Conservation (phyloP, 1,139 yeast genomes). For the Zygosaccharomyces pseudobailii region DNA sequence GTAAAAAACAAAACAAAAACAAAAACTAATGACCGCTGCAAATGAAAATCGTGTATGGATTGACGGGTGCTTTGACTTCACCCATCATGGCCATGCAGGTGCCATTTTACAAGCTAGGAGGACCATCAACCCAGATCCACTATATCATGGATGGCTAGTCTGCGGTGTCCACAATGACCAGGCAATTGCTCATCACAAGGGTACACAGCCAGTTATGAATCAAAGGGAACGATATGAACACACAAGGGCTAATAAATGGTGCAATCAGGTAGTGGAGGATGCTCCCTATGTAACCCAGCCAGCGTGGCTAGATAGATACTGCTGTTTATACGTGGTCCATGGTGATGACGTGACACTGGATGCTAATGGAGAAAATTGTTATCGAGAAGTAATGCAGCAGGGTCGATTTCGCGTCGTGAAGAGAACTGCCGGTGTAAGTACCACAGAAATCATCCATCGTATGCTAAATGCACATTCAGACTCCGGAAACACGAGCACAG, state of each 20-base stretch:
- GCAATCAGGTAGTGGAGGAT: slow-evolving; percentile 59
- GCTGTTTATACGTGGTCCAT: slow-evolving; percentile 86
- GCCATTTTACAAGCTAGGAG: slow-evolving; percentile 82
- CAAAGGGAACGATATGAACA: slow-evolving; percentile 74
- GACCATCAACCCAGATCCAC: slow-evolving; percentile 17
- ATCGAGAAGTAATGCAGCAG: slow-evolving; percentile 72
- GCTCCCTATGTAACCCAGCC: slow-evolving; percentile 98
- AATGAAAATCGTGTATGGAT: slow-evolving; percentile 60
- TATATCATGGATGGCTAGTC: slow-evolving; percentile 50
- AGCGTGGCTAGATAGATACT: slow-evolving; percentile 62
- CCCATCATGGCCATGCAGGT: slow-evolving; percentile 97
- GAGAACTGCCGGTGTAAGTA: slow-evolving; percentile 88
- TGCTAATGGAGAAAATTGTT: slow-evolving; percentile 91
- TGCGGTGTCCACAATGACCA: slow-evolving; percentile 90
- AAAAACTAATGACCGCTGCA: neutral
- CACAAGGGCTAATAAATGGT: slow-evolving; percentile 89
- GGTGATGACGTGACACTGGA: slow-evolving; percentile 98
- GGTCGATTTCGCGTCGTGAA: slow-evolving; percentile 88
- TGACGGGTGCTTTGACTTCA: slow-evolving; percentile 96
- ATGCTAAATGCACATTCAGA: slow-evolving; percentile 49
- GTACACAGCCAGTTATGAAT: slow-evolving; percentile 83
- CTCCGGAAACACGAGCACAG: slow-evolving; percentile 19
- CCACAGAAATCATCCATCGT: slow-evolving; percentile 93
- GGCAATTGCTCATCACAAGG: slow-evolving; percentile 76
- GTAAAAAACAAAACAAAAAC: neutral